Percentiles rank a stretch among this genome's conserved stretches.
These are phyloP conservation scores for Apiospora marii DNA, from an alignment of 2,329 filamentous ascomycete species.

Conservation along the genomic window DNA sequence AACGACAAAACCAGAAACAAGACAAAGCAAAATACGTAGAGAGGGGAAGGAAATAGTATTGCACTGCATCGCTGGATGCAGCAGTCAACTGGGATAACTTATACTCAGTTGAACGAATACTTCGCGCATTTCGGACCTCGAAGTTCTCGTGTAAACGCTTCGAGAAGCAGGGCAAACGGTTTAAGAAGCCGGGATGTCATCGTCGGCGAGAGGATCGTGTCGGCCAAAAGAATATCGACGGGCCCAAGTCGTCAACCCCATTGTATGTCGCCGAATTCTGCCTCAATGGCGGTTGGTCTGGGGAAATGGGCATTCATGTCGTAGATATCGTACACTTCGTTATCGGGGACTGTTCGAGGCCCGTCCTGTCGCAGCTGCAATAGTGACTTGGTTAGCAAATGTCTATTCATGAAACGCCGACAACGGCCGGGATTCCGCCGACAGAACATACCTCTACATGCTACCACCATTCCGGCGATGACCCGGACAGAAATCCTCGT, in stretches of 20 bases:
- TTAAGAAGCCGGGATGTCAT: too few species aligned
- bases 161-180: too few species aligned
- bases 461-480: neutral
- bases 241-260: too few species aligned
- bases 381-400: neutral
- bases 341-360: too few species aligned
- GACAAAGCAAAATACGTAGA: neutral
- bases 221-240: too few species aligned
- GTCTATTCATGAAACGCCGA: too few species aligned
- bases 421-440: neutral
- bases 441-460: neutral
- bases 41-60: neutral
- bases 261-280: too few species aligned
- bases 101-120: neutral
- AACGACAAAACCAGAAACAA: neutral
- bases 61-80: neutral
- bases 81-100: neutral
- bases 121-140: too few species aligned
- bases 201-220: too few species aligned
- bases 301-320: neutral
- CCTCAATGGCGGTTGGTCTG: neutral
- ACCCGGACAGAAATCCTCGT: neutral
- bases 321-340: neutral
- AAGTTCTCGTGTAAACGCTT: too few species aligned
- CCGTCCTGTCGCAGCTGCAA: neutral